These are phyloP conservation scores for Rhynchosporium agropyri DNA, from an alignment of 2,329 filamentous ascomycete genomes.

Conservation along the genomic window DNA sequence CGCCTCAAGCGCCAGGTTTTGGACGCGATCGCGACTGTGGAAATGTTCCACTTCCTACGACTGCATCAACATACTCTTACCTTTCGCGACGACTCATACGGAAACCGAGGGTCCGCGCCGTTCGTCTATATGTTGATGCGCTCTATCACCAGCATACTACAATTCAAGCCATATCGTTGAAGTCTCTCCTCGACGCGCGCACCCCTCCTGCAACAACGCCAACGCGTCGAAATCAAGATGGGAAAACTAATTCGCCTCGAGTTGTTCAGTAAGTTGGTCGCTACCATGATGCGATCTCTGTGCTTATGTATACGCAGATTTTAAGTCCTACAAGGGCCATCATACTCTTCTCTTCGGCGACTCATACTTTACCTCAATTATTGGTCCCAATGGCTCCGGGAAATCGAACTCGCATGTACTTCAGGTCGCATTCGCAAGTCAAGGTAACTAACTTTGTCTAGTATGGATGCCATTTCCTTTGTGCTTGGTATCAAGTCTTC, in stretches of 20 bases:
- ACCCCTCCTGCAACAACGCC: constrained; percentile 28
- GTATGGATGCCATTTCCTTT: constrained; percentile 99
- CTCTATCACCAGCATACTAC: not conserved
- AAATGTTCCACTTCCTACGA: not conserved
- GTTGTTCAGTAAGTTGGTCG: constrained; percentile 73
- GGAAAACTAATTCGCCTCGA: constrained; percentile 95
- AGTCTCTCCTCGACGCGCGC: constrained; percentile 28
- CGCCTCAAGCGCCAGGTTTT: constrained; percentile 1
- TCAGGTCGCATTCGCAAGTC: not conserved
- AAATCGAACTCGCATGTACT: constrained; percentile 93
- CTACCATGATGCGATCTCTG: not conserved
- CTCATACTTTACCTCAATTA: constrained; percentile 98
- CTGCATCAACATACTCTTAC: constrained; percentile 5
- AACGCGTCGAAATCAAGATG: constrained; percentile 61
- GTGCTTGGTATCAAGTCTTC: constrained; percentile 98
- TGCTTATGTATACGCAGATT: constrained; percentile 61
- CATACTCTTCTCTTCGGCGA: constrained; percentile 94
- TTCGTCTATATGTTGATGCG: not conserved
- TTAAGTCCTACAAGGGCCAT: constrained; percentile 99
- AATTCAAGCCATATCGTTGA: not conserved
- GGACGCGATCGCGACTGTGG: constrained; percentile 6
- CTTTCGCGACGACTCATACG: not conserved
- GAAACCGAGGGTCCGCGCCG: not conserved
- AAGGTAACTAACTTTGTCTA: constrained; percentile 45
- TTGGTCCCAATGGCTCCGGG: constrained; percentile 98